These are phyloP conservation scores for Salix koriyanagi DNA, from an alignment of 345 rosid species.

Conservation along the genomic window DNA sequence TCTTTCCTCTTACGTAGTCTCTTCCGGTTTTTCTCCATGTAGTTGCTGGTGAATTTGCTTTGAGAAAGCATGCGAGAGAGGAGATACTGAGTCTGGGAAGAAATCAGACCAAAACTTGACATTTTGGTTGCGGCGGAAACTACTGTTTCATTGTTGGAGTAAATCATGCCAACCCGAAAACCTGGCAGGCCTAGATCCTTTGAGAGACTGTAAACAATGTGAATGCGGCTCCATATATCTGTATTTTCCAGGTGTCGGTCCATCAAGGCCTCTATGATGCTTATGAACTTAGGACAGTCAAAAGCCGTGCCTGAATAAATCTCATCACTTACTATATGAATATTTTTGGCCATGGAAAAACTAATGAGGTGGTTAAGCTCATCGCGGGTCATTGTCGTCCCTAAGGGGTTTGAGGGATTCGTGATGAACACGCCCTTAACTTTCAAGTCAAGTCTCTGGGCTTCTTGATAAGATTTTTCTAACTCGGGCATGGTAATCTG, in stretches of 20 bases:
- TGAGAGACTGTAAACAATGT: slow-evolving; percentile 27
- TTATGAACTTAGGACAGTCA: slow-evolving; percentile 16
- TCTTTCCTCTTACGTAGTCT: slow-evolving; percentile 21
- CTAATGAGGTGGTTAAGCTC: slow-evolving; percentile 21
- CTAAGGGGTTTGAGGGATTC: slow-evolving; percentile 35
- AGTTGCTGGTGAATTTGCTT: slow-evolving; percentile 6
- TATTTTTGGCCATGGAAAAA: slow-evolving; percentile 15
- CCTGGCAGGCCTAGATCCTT: slow-evolving; percentile 32
- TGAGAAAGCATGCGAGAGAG: slow-evolving; percentile 15
- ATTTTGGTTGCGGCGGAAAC: slow-evolving; percentile 29
- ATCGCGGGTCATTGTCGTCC: slow-evolving; percentile 14
- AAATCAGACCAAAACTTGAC: slow-evolving; percentile 31
- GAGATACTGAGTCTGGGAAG: slow-evolving; percentile 30
- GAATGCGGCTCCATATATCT: slow-evolving; percentile 12
- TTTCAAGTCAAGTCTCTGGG: slow-evolving; percentile 9
- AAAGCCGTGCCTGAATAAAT: slow-evolving; percentile 27
- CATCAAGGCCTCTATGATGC: slow-evolving; percentile 20
- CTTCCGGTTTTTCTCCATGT: slow-evolving; percentile 11
- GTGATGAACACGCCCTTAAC: slow-evolving; percentile 27
- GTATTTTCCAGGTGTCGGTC: slow-evolving; percentile 5
- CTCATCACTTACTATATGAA: slow-evolving; percentile 31
- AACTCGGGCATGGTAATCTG: slow-evolving; percentile 16
- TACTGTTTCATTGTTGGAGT: slow-evolving; percentile 19
- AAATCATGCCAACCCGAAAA: slow-evolving; percentile 30
- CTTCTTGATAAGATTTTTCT: slow-evolving; percentile 17